Evolutionary conservation across 208 protist genomes (phyloP), one percentile per base, ranked within the genome.

Genomic region (Wallacemonas rigidus): DNA sequence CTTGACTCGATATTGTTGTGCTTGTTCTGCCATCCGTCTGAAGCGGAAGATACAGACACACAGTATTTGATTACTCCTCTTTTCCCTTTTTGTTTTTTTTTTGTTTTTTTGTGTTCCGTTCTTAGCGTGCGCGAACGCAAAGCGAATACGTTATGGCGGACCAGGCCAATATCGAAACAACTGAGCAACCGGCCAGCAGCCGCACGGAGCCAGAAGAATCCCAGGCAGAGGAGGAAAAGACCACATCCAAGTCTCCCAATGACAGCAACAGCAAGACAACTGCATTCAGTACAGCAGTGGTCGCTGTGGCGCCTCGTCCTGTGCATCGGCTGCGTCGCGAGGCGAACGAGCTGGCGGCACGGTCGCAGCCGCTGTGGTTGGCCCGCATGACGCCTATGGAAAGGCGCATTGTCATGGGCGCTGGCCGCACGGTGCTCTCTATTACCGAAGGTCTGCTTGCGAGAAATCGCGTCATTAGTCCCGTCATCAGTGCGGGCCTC

Each of bases 371-470:
- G 3, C 14, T 65, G 60, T 65, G 60, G 2, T 71, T 87, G 43
- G 53, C 79, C 47, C 69, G 73, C 15, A 15, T 89, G 47, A 80
- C 76, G 41, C 81, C 77, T 8, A 70, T 79, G 55, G 51, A 80
- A 45, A 67, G 78, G 9, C 78, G 83, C 47, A 53, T 87, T 38
- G 77, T 77, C 35, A 78, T 89, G 44, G 83, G 80, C 53, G 75
- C 76, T 2, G 73, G 63, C 55, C 81, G 83, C 38, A 77, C 81
- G 6, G 85, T 77, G 41, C 74, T 86, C 40, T 87, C 74, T 64
- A 86, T 89, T 57, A 80, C 82, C 1, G 81, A 88, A 47, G 85
- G 81, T 47, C 69, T 93, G 50, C 78, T 89, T 56, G 86, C 85
- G 11, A 69, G 69, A 54, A 83, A 80, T 58, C 69, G 76, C 39